These are phyloP conservation scores for Amanita molliuscula DNA, from an alignment of 768 basidiomycete genomes.

Conservation along the genomic window DNA sequence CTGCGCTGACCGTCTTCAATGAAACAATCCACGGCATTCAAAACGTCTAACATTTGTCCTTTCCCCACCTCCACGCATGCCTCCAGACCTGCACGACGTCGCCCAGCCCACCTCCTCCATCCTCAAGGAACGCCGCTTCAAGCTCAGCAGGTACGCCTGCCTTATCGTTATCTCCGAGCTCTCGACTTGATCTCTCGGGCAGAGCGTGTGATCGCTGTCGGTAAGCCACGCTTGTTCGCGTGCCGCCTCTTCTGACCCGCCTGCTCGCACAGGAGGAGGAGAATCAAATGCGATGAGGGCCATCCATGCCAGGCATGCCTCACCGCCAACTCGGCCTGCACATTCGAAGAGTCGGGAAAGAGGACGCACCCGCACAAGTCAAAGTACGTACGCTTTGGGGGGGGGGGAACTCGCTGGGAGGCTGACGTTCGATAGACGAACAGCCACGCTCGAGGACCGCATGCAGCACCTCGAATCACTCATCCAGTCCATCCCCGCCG, in stretches of 20 bases:
- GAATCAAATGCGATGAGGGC: slow-evolving; percentile 85
- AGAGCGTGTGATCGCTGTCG: slow-evolving; percentile 89
- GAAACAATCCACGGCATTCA: no score
- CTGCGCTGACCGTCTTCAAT: neutral
- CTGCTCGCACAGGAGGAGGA: slow-evolving; percentile 44
- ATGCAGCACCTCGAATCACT: slow-evolving; percentile 84
- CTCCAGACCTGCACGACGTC: slow-evolving; percentile 21
- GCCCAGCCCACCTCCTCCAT: slow-evolving; percentile 33
- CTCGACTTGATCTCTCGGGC: slow-evolving; percentile 10
- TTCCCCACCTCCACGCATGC: slow-evolving; percentile 22
- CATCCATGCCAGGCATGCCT: slow-evolving; percentile 84
- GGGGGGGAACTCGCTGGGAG: slow-evolving; percentile 2
- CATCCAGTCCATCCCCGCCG: slow-evolving; percentile 76
- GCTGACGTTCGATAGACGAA: slow-evolving; percentile 36
- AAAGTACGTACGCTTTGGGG: slow-evolving; percentile 41
- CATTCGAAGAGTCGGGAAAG: slow-evolving; percentile 83
- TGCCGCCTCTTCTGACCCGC: neutral
- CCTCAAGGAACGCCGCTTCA: slow-evolving; percentile 77
- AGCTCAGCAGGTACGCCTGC: slow-evolving; percentile 64
- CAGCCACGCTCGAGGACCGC: slow-evolving; percentile 76
- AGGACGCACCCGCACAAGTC: slow-evolving; percentile 82
- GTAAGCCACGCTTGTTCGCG: slow-evolving; percentile 30
- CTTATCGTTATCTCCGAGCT: neutral
- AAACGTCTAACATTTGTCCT: neutral
- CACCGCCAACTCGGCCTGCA: slow-evolving; percentile 73